phyloP scores from a whole-genome alignment of 2,329 filamentous ascomycete genomes.

The Pseudopyrenochaeta lycopersici region DNA sequence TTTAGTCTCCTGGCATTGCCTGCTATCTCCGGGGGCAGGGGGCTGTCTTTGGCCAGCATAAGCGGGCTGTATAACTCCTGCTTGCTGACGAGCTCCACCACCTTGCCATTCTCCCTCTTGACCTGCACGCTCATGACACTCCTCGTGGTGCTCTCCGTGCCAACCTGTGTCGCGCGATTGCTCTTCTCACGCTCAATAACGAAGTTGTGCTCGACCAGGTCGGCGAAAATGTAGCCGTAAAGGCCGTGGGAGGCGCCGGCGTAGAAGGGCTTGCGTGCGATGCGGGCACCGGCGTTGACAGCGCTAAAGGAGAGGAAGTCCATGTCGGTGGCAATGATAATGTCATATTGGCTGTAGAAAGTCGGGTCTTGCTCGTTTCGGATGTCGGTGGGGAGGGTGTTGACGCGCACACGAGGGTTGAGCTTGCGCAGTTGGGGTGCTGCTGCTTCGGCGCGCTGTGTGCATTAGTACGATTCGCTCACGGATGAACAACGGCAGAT shows the following conservation, averaged over 20 bases:
- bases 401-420: slow-evolving; percentile 85
- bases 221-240: slow-evolving; percentile 94
- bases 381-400: slow-evolving; percentile 74
- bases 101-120: slow-evolving; percentile 68
- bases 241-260: slow-evolving; percentile 86
- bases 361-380: slow-evolving; percentile 66
- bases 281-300: slow-evolving; percentile 86
- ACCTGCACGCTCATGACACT: slow-evolving; percentile 76
- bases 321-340: slow-evolving; percentile 90
- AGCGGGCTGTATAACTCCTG: slow-evolving; percentile 89
- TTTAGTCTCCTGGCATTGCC: slow-evolving; percentile 73
- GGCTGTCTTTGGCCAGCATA: slow-evolving; percentile 82
- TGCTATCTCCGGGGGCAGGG: slow-evolving; percentile 72
- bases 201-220: slow-evolving; percentile 90
- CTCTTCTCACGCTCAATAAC: slow-evolving; percentile 85
- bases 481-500: slow-evolving; percentile 15
- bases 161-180: slow-evolving; percentile 69
- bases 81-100: slow-evolving; percentile 89
- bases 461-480: background rate
- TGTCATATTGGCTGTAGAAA: slow-evolving; percentile 82
- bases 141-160: slow-evolving; percentile 79
- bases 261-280: slow-evolving; percentile 85
- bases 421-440: slow-evolving; percentile 80
- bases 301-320: slow-evolving; percentile 76
- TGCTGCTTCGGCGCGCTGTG: slow-evolving; percentile 79